Evolutionary conservation across 1,284 basidiomycete species (phyloP), one percentile per base, ranked within the genome.

Genomic region (Bjerkandera adusta): DNA sequence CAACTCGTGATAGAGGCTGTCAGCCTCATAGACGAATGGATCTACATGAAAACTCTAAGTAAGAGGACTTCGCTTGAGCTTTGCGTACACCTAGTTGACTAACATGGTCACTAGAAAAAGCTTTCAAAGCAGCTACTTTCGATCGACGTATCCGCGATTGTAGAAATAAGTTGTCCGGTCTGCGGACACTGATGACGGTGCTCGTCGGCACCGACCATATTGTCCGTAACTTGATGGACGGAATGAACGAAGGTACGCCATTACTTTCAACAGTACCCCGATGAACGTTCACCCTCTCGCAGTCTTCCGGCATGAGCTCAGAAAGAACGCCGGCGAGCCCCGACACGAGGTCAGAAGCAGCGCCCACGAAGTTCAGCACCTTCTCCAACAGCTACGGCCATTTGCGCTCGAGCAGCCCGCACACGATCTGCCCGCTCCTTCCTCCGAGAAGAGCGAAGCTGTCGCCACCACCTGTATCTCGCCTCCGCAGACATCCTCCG

Each of bases 341-440:
- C n/a, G n/a, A n/a, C n/a, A 7, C 18, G 18, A 21, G 25, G 11
- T 10, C 37, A 39, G 25, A 21, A 8, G 11, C 4, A 15, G 13
- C 25, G 37, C 29, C 22, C n/a, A 25, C 8, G 37, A 39, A 39
- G 22, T 39, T n/a, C 25, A 39, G 25, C 22, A 39, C 12, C 37
- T 26, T 15, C 22, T 39, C 37, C 25, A 25, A 13, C 21, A 39
- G 25, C 25, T 39, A 18, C 20, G 29, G n/a, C n/a, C n/a, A n/a
- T n/a, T n/a, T n/a, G n/a, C n/a, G n/a, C n/a, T n/a, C n/a, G n/a
- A n/a, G n/a, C n/a, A 36, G 8, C 13, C 24, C 29, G 13, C n/a
- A 18, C 37, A 24, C 18, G 7, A 7, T 35, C 7, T 16, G 34
- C 10, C 7, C 16, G 7, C 34, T 16, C 16, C 10, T 10, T 10